A percentile compares a stretch with the other conserved stretches of the same genome.
These are phyloP conservation scores for Davidsoniella virescens DNA, from an alignment of 2,329 filamentous ascomycete genomes.

Conservation along the genomic window DNA sequence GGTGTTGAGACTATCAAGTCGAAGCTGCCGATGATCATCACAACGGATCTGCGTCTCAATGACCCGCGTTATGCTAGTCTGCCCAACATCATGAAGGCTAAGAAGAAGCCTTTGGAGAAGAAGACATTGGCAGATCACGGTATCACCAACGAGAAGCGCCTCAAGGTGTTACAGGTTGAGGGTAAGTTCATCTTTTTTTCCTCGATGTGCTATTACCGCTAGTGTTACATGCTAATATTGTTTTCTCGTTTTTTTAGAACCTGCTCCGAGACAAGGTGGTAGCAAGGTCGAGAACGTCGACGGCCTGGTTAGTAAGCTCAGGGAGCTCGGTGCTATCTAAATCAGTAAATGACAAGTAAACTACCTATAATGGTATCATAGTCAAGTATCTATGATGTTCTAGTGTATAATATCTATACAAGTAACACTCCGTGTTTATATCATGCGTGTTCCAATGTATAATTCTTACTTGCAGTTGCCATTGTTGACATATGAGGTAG, in stretches of 20 bases:
- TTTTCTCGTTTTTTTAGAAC: slow-evolving; percentile 43
- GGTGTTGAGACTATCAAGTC: slow-evolving; percentile 79
- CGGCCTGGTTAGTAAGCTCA: slow-evolving; percentile 82
- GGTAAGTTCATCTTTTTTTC: slow-evolving; percentile 33
- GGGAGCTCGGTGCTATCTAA: slow-evolving; percentile 85
- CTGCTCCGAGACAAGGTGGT: slow-evolving; percentile 72
- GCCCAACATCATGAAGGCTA: slow-evolving; percentile 99
- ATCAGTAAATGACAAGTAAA: neutral
- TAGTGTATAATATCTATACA: neutral
- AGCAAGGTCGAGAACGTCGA: slow-evolving; percentile 96
- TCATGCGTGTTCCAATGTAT: no score
- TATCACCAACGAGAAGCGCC: slow-evolving; percentile 52
- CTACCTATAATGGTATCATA: neutral
- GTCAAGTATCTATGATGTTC: neutral
- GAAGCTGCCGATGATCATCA: slow-evolving; percentile 83
- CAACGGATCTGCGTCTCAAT: slow-evolving; percentile 85
- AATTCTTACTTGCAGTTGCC: no score
- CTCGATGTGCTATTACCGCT: no score
- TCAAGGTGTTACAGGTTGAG: slow-evolving; percentile 82
- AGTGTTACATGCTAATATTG: slow-evolving; percentile 9
- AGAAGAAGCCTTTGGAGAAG: slow-evolving; percentile 98
- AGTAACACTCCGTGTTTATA: no score
- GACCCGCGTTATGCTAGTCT: slow-evolving; percentile 88
- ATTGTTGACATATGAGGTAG: no score
- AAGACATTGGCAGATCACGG: slow-evolving; percentile 71